Evolutionary conservation across 176 grass and related monocot species (phyloP).

Genomic region (Avena insularis): DNA sequence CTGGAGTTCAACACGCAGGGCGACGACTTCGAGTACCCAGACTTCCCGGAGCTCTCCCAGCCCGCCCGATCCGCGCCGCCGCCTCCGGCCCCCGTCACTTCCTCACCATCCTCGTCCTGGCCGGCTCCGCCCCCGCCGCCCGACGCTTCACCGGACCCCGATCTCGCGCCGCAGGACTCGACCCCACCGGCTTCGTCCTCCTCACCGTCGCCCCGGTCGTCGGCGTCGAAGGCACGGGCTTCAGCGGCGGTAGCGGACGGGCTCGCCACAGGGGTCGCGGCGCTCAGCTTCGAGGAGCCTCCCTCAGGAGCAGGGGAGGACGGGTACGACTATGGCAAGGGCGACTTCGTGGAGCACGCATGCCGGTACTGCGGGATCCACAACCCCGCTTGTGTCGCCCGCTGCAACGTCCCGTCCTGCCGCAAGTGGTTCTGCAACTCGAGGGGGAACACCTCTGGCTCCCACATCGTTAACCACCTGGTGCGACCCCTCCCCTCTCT

Average conservation of each 20-base stretch:
- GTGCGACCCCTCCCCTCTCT: slow-evolving; percentile 35
- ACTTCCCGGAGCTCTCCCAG: slow-evolving; percentile 82
- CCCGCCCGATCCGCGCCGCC: slow-evolving; percentile 68
- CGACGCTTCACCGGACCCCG: slow-evolving; percentile 40
- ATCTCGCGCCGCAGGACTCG: slow-evolving; percentile 44
- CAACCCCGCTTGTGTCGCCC: slow-evolving; percentile 88
- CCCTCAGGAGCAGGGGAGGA: slow-evolving; percentile 45
- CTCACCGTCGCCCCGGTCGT: slow-evolving; percentile 52
- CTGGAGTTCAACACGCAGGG: slow-evolving; percentile 98
- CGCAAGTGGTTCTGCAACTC: slow-evolving; percentile 99
- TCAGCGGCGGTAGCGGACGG: slow-evolving; percentile 54
- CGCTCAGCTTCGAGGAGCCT: slow-evolving; percentile 89
- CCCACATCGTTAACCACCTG: slow-evolving; percentile 98
- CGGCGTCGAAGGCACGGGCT: slow-evolving; percentile 62
- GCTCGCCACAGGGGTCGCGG: slow-evolving; percentile 75
- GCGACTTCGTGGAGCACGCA: slow-evolving; percentile 88
- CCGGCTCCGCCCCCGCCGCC: slow-evolving; percentile 42
- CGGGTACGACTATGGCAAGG: slow-evolving; percentile 93
- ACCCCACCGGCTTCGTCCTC: slow-evolving; percentile 50
- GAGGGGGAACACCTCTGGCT: slow-evolving; percentile 93
- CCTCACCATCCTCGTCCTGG: slow-evolving; percentile 45
- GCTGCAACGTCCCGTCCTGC: slow-evolving; percentile 93
- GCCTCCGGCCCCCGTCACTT: slow-evolving; percentile 33
- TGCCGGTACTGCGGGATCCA: slow-evolving; percentile 96
- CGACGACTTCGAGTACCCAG: slow-evolving; percentile 90